Evolutionary conservation across 352 stramenopile species (phyloP).

Genomic region (Globisporangium perplexum): DNA sequence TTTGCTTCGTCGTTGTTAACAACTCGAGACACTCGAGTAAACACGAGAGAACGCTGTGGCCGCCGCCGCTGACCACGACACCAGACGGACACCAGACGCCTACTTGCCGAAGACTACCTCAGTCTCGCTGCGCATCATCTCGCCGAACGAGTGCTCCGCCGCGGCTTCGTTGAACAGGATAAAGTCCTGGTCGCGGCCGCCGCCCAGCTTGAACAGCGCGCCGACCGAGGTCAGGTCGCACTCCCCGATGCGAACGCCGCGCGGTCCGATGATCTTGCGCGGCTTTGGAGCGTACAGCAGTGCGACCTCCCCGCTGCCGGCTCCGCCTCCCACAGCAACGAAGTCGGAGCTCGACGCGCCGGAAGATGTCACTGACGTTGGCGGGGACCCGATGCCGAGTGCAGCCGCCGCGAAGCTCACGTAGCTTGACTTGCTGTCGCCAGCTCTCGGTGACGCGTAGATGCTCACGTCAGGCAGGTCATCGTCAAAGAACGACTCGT

Average conservation of each 20-base stretch:
- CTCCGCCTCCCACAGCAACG: background rate
- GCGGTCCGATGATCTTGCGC: conserved; percentile 16
- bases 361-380: conserved; percentile 4
- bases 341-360: background rate
- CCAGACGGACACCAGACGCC: too few relatives aligned
- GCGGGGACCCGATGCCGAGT: conserved; percentile 5
- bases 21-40: too few relatives aligned
- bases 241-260: conserved; percentile 15
- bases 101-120: conserved; percentile 27
- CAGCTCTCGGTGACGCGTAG: conserved; percentile 19
- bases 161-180: conserved; percentile 79
- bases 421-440: conserved; percentile 3
- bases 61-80: too few relatives aligned
- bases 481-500: conserved; percentile 81
- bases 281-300: conserved; percentile 4
- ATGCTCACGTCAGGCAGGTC: conserved; percentile 53
- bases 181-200: conserved; percentile 73
- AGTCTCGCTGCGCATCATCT: conserved; percentile 76
- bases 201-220: conserved; percentile 74
- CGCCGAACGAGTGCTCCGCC: conserved; percentile 59
- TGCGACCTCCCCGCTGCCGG: background rate
- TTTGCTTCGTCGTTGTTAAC: too few relatives aligned
- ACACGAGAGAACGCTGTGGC: too few relatives aligned
- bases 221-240: conserved; percentile 62
- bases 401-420: conserved; percentile 17